Percentiles rank a stretch among this genome's conserved stretches.
phyloP scores from a whole-genome alignment of 768 basidiomycete genomes.

The Pilatotrama ljubarskyi region DNA sequence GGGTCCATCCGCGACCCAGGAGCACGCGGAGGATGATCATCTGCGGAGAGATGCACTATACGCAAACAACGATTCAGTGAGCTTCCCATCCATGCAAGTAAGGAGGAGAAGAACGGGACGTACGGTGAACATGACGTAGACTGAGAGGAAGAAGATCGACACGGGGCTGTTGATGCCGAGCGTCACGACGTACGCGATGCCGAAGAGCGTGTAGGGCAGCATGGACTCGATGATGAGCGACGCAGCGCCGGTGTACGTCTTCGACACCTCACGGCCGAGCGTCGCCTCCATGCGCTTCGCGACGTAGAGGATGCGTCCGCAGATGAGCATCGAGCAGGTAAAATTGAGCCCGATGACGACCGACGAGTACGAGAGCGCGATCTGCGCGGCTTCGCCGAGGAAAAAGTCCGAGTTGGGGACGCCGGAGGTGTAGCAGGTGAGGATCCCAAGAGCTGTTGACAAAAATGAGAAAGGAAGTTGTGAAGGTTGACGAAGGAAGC shows the following conservation, averaged over 20 bases:
- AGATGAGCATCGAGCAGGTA: constrained; percentile 40
- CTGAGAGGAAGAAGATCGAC: constrained; percentile 1
- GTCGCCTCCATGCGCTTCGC: background rate
- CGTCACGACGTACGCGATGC: constrained; percentile 4
- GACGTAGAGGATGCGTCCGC: constrained; percentile 31
- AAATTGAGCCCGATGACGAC: constrained; percentile 44
- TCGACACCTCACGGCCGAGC: background rate
- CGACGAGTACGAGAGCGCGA: constrained; percentile 41
- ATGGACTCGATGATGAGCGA: constrained; percentile 15
- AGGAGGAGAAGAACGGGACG: background rate
- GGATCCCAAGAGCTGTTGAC: constrained; percentile 40
- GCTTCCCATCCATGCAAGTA: background rate
- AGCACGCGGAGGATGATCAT: constrained; percentile 14
- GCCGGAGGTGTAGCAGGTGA: constrained; percentile 38
- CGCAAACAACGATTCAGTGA: background rate
- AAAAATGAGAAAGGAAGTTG: background rate
- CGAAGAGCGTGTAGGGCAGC: constrained; percentile 14
- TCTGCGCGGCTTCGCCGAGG: constrained; percentile 37
- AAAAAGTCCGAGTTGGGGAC: constrained; percentile 42
- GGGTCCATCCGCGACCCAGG: constrained; percentile 12
- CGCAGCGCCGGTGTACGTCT: constrained; percentile 4
- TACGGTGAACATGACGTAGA: constrained; percentile 16
- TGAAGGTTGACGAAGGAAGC: background rate
- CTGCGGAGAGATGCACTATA: constrained; percentile 15
- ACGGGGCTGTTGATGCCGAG: constrained; percentile 9